phyloP scores from a whole-genome alignment of 768 basidiomycete genomes.

The Suillus lakei region DNA sequence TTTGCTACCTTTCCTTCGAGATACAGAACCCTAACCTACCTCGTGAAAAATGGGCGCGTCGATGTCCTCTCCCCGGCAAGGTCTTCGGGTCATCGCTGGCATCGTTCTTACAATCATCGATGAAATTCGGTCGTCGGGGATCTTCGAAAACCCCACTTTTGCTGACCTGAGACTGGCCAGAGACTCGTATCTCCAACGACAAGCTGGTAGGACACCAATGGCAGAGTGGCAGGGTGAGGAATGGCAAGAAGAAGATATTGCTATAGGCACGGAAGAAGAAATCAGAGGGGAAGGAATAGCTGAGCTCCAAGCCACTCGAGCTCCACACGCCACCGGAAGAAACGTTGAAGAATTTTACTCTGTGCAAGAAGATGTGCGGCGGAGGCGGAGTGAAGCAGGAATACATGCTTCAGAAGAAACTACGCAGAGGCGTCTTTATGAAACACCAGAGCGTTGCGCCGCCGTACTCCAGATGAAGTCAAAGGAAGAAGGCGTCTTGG shows the following conservation, averaged over 20 bases:
- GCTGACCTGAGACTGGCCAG: neutral
- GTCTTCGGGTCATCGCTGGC: neutral
- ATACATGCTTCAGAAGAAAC: neutral
- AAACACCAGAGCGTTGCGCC: neutral
- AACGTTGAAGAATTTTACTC: neutral
- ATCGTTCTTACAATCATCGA: neutral
- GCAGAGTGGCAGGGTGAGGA: neutral
- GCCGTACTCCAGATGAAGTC: neutral
- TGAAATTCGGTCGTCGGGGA: neutral
- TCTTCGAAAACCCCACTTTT: conserved; percentile 5
- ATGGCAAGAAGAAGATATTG: neutral
- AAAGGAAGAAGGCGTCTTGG: too few relatives aligned
- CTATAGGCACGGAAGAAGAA: neutral
- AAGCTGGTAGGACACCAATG: neutral
- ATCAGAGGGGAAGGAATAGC: neutral
- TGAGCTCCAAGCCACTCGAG: neutral
- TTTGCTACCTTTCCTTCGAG: neutral
- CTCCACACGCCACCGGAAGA: neutral
- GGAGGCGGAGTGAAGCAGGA: neutral
- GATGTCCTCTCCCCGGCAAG: neutral
- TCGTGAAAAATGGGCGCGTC: conserved; percentile 1
- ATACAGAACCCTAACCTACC: neutral
- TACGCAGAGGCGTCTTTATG: conserved; percentile 3
- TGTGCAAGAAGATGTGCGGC: neutral
- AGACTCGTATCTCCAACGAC: neutral